These are phyloP conservation scores for Pneumocystis canis DNA, from an alignment of 1,139 yeast species.

Conservation along the genomic window DNA sequence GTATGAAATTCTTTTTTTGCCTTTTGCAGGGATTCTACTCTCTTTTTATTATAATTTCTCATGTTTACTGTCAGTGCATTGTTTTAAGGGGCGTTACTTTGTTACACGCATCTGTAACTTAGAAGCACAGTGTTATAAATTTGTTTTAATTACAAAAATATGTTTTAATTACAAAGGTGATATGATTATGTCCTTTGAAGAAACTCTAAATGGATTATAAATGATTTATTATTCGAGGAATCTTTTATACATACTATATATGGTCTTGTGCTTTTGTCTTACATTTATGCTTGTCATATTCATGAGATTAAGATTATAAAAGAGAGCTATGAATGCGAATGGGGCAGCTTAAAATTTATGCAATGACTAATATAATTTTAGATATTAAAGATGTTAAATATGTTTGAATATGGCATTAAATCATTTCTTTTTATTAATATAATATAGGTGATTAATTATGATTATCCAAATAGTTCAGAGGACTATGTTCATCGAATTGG, in stretches of 20 bases:
- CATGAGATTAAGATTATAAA: background rate
- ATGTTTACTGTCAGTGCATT: background rate
- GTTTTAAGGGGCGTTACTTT: background rate
- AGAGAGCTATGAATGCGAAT: background rate
- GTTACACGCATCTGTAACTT: background rate
- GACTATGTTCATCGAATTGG: conserved; percentile 94
- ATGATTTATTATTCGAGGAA: background rate
- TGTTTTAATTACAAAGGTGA: background rate
- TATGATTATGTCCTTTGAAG: background rate
- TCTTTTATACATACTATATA: background rate
- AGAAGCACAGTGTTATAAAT: background rate
- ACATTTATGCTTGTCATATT: background rate
- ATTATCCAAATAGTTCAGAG: conserved; percentile 95
- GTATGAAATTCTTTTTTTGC: conserved; percentile 42
- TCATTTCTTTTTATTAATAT: background rate
- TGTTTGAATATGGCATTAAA: conserved; percentile 23
- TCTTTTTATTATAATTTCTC: conserved; percentile 1
- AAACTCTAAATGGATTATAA: background rate
- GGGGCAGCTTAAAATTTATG: background rate
- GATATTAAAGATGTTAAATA: conserved; percentile 94
- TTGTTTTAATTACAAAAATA: background rate
- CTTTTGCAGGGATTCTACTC: conserved; percentile 5
- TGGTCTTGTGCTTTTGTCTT: background rate
- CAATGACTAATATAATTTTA: conserved; percentile 23
- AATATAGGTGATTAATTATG: conserved; percentile 54